Evolutionary conservation across 2,329 filamentous ascomycete species (phyloP).

Genomic region (Cadophora sp.): DNA sequence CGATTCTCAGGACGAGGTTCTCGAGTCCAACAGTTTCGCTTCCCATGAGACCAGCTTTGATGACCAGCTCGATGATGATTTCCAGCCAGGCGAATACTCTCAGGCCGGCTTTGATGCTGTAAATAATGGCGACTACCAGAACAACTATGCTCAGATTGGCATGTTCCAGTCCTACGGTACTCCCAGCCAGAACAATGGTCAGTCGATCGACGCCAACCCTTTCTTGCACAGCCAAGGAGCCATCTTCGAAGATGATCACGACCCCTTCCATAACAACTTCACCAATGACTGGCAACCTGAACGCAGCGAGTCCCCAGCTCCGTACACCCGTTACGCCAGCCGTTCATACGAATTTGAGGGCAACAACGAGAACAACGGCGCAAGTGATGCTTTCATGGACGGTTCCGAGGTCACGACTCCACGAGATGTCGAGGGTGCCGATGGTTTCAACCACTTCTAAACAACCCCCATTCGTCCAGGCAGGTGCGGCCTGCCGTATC

Average conservation of each 20-base stretch:
- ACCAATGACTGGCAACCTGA: not conserved
- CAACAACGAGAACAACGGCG: not conserved
- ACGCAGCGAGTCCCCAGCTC: not conserved
- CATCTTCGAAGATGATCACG: not conserved
- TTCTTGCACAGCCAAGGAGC: not conserved
- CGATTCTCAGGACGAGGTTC: not conserved
- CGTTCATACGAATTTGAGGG: not conserved
- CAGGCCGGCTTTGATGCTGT: not conserved
- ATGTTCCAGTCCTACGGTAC: not conserved
- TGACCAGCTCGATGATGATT: not conserved
- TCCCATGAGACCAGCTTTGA: not conserved
- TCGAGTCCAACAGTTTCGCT: not conserved
- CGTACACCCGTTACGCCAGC: not conserved
- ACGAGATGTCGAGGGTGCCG: not conserved
- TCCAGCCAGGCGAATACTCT: not conserved
- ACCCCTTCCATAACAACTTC: not conserved
- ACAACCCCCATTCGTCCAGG: not conserved
- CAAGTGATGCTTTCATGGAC: not conserved
- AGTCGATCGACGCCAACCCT: not conserved
- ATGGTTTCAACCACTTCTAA: slow-evolving; percentile 12
- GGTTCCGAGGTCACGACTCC: not conserved
- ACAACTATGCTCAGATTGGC: not conserved
- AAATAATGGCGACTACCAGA: not conserved
- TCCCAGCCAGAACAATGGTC: not conserved
- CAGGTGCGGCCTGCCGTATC: slow-evolving; percentile 26